These are phyloP conservation scores for Phytophthora macrochlamydospora DNA, from an alignment of 352 stramenopile genomes.

Conservation along the genomic window DNA sequence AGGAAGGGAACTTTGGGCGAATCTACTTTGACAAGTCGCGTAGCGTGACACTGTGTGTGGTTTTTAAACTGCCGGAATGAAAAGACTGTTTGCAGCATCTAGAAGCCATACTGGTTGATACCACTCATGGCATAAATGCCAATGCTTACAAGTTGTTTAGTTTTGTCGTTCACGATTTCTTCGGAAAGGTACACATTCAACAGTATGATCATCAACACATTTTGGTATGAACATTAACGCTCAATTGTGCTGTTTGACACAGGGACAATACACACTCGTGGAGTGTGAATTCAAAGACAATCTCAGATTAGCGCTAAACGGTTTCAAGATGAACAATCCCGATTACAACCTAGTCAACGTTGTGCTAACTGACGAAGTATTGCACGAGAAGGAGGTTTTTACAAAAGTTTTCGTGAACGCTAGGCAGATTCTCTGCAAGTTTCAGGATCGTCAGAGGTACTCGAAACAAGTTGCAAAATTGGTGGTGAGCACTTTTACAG, in stretches of 20 bases:
- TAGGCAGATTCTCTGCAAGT: constrained; percentile 2
- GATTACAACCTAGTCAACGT: constrained; percentile 4
- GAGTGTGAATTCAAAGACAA: constrained; percentile 10
- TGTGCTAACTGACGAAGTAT: constrained; percentile 14
- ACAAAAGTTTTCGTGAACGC: constrained; percentile 7
- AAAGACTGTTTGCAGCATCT: constrained; percentile 15
- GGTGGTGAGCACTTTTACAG: neutral
- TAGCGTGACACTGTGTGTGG: neutral
- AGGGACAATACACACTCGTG: constrained; percentile 14
- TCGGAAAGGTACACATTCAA: neutral
- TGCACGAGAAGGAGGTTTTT: constrained; percentile 15
- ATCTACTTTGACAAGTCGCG: constrained; percentile 12
- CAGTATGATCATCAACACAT: too few relatives aligned
- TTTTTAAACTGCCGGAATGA: constrained; percentile 8
- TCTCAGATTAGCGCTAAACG: neutral
- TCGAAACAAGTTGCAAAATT: neutral
- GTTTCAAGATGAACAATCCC: constrained; percentile 15
- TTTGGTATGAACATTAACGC: too few relatives aligned
- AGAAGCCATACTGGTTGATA: constrained; percentile 15
- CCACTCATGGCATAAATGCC: constrained; percentile 10
- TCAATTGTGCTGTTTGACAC: neutral
- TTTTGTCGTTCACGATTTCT: constrained; percentile 7
- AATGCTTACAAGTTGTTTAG: constrained; percentile 18
- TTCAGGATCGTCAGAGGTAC: neutral
- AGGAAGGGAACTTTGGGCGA: neutral